phyloP scores from a whole-genome alignment of 306 rosid species.

The Erythrophleum fordii region DNA sequence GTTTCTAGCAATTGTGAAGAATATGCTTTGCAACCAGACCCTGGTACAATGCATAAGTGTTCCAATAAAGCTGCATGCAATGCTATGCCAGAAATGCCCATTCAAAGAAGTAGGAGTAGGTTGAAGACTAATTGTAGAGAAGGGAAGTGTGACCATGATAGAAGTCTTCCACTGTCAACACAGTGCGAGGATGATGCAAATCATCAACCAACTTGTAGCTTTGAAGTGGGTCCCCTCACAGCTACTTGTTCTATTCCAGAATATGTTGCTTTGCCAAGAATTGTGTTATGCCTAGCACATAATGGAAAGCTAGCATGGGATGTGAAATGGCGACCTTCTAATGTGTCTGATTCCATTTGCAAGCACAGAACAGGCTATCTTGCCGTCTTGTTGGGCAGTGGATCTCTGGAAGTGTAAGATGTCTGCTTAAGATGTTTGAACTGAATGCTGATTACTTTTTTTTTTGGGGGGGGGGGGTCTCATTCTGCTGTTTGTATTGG shows the following conservation, averaged over 20 bases:
- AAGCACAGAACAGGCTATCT: conserved; percentile 87
- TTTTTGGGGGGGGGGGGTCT: too few species aligned
- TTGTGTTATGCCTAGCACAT: conserved; percentile 82
- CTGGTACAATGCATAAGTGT: conserved; percentile 39
- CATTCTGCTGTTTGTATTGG: conserved; percentile 29
- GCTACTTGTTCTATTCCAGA: conserved; percentile 51
- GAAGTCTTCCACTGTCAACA: conserved; percentile 36
- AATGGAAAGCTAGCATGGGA: conserved; percentile 98
- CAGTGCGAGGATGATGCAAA: conserved; percentile 44
- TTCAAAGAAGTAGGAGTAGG: conserved; percentile 36
- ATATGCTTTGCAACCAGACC: conserved; percentile 42
- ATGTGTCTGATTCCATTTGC: conserved; percentile 44
- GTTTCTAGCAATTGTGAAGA: conserved; percentile 42
- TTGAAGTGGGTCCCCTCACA: conserved; percentile 44
- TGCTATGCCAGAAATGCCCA: conserved; percentile 31
- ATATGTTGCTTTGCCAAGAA: conserved; percentile 71
- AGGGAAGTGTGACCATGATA: conserved; percentile 41
- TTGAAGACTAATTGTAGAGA: conserved; percentile 35
- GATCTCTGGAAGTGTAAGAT: conserved; percentile 96
- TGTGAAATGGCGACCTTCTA: conserved; percentile 86
- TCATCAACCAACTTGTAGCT: conserved; percentile 38
- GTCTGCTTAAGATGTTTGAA: conserved; percentile 37
- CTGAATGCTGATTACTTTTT: neutral
- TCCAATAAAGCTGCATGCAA: conserved; percentile 41
- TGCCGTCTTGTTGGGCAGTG: conserved; percentile 89